Evolutionary conservation across 768 basidiomycete genomes (phyloP).

Genomic region (Auriculariales sp.): DNA sequence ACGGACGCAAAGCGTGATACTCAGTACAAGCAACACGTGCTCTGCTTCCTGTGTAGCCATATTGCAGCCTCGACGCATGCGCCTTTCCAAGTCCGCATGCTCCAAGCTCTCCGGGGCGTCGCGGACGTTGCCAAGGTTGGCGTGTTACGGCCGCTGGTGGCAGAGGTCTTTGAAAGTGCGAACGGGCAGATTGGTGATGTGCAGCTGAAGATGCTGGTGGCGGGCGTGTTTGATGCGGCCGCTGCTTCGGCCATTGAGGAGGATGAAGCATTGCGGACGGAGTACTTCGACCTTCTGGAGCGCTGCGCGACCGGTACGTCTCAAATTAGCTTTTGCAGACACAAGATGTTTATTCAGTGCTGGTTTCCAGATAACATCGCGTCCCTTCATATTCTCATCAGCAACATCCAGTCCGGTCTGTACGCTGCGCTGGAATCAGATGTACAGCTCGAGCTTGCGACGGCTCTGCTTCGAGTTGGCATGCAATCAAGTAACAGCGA

Average conservation of each 20-base stretch:
- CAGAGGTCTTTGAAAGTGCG: conserved; percentile 9
- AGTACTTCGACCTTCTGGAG: not conserved
- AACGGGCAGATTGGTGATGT: conserved; percentile 4
- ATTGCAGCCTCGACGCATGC: conserved; percentile 40
- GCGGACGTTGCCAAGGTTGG: conserved; percentile 35
- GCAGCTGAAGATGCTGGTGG: conserved; percentile 9
- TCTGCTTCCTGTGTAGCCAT: conserved; percentile 75
- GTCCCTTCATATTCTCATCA: conserved; percentile 15
- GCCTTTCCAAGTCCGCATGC: conserved; percentile 34
- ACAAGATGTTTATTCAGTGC: not conserved
- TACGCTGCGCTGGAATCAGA: conserved; percentile 38
- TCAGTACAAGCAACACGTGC: conserved; percentile 52
- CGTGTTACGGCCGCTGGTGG: conserved; percentile 45
- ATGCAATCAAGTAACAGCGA: conserved; percentile 26
- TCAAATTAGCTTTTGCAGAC: conserved; percentile 20
- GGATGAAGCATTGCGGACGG: not conserved
- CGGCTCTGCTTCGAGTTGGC: conserved; percentile 40
- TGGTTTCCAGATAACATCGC: not conserved
- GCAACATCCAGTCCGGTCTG: conserved; percentile 37
- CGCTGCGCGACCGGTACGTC: conserved; percentile 17
- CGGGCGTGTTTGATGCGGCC: conserved; percentile 32
- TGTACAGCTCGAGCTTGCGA: conserved; percentile 40
- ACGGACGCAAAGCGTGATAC: conserved; percentile 40
- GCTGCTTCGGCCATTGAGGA: conserved; percentile 26
- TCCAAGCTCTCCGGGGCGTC: conserved; percentile 32